Conservation (phyloP, 176 grass and related monocot genomes). For the Hyparrhenia diplandra region DNA sequence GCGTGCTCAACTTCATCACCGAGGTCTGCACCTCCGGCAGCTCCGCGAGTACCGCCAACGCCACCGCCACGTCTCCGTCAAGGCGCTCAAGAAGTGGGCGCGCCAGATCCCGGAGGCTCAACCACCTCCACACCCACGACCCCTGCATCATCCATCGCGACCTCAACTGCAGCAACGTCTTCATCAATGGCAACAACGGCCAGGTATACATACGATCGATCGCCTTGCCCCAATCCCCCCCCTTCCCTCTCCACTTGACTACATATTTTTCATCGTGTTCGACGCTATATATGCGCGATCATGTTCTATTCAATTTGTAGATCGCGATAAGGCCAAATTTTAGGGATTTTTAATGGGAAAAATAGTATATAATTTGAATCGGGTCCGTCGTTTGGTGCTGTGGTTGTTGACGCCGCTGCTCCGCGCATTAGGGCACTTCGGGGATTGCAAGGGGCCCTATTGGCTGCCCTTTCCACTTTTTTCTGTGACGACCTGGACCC, state of each 20-base stretch:
- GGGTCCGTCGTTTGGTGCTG: neutral
- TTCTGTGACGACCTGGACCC: conserved; percentile 29
- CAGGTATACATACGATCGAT: conserved; percentile 39
- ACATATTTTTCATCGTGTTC: no score
- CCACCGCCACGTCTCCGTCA: conserved; percentile 83
- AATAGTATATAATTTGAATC: neutral
- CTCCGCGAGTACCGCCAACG: conserved; percentile 73
- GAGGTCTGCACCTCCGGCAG: conserved; percentile 87
- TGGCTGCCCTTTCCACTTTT: conserved; percentile 21
- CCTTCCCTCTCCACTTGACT: no score
- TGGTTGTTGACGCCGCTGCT: conserved; percentile 9
- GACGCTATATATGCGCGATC: neutral
- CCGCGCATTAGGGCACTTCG: conserved; percentile 27
- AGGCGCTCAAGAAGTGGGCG: conserved; percentile 97
- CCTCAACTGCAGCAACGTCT: conserved; percentile 96
- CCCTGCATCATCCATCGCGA: conserved; percentile 99
- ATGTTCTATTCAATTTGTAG: neutral
- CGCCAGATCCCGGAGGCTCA: conserved; percentile 63
- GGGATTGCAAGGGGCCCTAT: conserved; percentile 17
- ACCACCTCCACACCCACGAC: conserved; percentile 83
- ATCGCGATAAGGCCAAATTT: neutral
- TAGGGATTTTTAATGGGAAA: neutral
- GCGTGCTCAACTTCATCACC: conserved; percentile 96
- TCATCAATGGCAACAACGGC: conserved; percentile 98
- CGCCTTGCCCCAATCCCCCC: no score